Conservation (phyloP, 441 rosid species). For the Jatropha multifida region DNA sequence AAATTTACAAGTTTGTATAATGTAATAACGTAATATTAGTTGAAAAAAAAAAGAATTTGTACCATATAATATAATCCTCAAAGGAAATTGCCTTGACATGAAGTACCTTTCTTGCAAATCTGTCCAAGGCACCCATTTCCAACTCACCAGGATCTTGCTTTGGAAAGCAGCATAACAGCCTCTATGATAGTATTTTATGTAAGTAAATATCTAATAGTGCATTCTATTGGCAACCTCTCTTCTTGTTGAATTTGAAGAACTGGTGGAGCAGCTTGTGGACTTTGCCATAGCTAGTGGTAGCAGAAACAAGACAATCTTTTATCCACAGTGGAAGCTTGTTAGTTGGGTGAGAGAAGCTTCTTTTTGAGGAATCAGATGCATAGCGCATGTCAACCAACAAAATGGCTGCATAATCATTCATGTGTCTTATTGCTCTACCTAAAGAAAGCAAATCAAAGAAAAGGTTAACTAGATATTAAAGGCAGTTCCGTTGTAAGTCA, state of each 20-base stretch:
- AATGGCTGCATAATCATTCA: constrained; percentile 85
- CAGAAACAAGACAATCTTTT: constrained; percentile 57
- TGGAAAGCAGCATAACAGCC: not conserved
- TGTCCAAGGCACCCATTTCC: not conserved
- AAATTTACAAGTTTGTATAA: not conserved
- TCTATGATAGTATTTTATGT: not conserved
- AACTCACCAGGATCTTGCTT: not conserved
- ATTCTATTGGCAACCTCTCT: constrained; percentile 25
- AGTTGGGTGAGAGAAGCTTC: constrained; percentile 53
- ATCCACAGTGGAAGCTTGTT: constrained; percentile 90
- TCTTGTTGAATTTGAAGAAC: constrained; percentile 71
- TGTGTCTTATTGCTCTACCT: constrained; percentile 94
- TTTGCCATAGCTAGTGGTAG: constrained; percentile 76
- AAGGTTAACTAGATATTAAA: not conserved
- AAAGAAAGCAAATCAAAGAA: constrained; percentile 10
- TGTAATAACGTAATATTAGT: too few relatives aligned
- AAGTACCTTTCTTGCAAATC: not conserved
- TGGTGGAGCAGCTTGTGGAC: constrained; percentile 73
- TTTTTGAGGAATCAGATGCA: constrained; percentile 54
- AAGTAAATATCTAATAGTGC: not conserved
- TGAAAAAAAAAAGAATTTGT: not conserved
- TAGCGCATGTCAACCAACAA: constrained; percentile 85
- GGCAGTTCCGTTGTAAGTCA: not conserved
- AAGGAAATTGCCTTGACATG: not conserved
- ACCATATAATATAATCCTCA: not conserved